Percentiles rank a stretch among this genome's conserved stretches.
Conservation (phyloP, 2,329 filamentous ascomycete genomes). For the Scedosporium dehoogii region DNA sequence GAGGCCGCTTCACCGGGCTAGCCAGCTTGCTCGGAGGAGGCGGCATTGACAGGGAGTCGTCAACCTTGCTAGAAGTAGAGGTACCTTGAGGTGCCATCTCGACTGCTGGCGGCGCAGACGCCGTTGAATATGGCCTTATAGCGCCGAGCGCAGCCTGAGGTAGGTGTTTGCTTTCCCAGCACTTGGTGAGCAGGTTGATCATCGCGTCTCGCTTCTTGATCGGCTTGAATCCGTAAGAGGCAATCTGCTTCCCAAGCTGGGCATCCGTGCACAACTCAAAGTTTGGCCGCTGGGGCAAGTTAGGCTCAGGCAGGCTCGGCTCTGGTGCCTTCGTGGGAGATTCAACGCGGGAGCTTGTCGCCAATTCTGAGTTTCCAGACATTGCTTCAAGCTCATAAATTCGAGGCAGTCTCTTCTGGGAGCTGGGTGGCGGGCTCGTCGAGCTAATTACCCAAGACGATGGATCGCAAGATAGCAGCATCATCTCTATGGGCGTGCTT, state of each 20-base stretch:
- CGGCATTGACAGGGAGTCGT: slow-evolving; percentile 9
- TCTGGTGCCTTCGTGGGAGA: slow-evolving; percentile 1
- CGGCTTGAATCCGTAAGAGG: slow-evolving; percentile 61
- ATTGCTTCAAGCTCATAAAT: not conserved
- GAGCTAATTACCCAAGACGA: not conserved
- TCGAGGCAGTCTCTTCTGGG: slow-evolving; percentile 1
- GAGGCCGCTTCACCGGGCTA: slow-evolving; percentile 15
- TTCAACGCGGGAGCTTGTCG: not conserved
- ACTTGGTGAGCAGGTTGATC: slow-evolving; percentile 59
- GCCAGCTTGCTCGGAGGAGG: slow-evolving; percentile 1
- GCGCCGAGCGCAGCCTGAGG: slow-evolving; percentile 10
- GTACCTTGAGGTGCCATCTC: not conserved
- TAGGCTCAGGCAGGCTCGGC: not conserved
- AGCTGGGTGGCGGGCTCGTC: not conserved
- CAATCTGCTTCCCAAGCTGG: slow-evolving; percentile 52
- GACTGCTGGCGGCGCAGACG: slow-evolving; percentile 6
- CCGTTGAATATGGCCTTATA: slow-evolving; percentile 11
- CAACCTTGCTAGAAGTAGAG: not conserved
- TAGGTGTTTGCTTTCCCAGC: slow-evolving; percentile 53
- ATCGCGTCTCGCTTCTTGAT: slow-evolving; percentile 58
- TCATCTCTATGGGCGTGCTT: not conserved
- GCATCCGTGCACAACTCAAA: slow-evolving; percentile 53
- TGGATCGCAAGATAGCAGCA: not conserved
- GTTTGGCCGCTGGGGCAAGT: slow-evolving; percentile 31
- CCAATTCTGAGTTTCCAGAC: not conserved